Percentiles rank a stretch among this genome's conserved stretches.
These are phyloP conservation scores for Chrysosphaeria jannelii DNA, from an alignment of 2,329 filamentous ascomycete species.

Conservation along the genomic window DNA sequence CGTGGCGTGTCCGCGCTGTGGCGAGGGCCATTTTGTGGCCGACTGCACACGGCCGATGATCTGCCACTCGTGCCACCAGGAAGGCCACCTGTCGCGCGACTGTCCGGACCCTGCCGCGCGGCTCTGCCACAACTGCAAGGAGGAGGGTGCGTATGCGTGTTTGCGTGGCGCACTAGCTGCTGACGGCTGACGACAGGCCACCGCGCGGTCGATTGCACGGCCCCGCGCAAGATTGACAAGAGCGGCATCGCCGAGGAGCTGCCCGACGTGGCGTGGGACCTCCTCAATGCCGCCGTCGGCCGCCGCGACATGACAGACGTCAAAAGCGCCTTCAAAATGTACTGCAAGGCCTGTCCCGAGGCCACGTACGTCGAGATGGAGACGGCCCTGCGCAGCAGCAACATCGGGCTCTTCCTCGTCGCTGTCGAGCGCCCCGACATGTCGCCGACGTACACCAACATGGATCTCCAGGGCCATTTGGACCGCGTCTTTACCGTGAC, in stretches of 20 bases:
- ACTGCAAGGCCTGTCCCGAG: slow-evolving; percentile 27
- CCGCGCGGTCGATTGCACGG: slow-evolving; percentile 21
- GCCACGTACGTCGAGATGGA: slow-evolving; percentile 31
- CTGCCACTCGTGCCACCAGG: slow-evolving; percentile 13
- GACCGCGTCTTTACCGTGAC: slow-evolving; percentile 32
- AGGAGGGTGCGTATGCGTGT: slow-evolving; percentile 29
- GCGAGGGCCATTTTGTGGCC: slow-evolving; percentile 19
- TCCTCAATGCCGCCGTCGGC: slow-evolving; percentile 19
- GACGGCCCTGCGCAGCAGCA: slow-evolving; percentile 21
- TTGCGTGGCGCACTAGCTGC: slow-evolving; percentile 4
- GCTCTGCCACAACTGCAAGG: slow-evolving; percentile 28
- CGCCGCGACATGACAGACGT: slow-evolving; percentile 30
- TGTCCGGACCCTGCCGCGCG: slow-evolving; percentile 22
- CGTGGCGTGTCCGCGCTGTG: slow-evolving; percentile 13
- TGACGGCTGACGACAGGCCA: slow-evolving; percentile 18
- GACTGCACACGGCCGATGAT: slow-evolving; percentile 15
- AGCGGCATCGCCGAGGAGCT: slow-evolving; percentile 16
- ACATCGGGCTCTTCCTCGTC: slow-evolving; percentile 28
- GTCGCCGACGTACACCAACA: slow-evolving; percentile 28
- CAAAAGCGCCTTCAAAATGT: slow-evolving; percentile 26
- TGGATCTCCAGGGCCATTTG: slow-evolving; percentile 40
- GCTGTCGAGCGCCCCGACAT: slow-evolving; percentile 24
- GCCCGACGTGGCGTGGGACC: slow-evolving; percentile 25
- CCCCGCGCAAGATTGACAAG: slow-evolving; percentile 26
- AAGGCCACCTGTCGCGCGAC: slow-evolving; percentile 20